phyloP scores from a whole-genome alignment of 1,284 basidiomycete species.

The Austropuccinia psidii region DNA sequence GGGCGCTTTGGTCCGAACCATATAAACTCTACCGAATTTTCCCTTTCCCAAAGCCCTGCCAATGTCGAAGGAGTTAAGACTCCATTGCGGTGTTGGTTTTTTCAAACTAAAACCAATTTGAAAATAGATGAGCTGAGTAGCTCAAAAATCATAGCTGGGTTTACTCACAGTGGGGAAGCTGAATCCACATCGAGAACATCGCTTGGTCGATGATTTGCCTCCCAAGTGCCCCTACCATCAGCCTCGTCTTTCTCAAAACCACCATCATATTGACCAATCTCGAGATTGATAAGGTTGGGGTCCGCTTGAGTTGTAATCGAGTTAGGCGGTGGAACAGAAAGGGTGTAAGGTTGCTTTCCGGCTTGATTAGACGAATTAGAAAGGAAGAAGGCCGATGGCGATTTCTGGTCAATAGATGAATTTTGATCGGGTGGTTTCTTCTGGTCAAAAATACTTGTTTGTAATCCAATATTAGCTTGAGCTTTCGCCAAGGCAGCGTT shows the following conservation, averaged over 20 bases:
- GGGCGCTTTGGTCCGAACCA: constrained; percentile 82
- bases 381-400: background rate
- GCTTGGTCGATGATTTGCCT: constrained; percentile 22
- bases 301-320: too few species aligned
- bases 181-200: constrained; percentile 31
- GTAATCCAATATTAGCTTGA: constrained; percentile 26
- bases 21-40: constrained; percentile 97
- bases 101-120: constrained; percentile 10
- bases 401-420: background rate
- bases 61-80: constrained; percentile 79
- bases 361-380: constrained; percentile 4
- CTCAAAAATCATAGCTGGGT: background rate
- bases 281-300: constrained; percentile 37
- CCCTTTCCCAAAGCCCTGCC: constrained; percentile 94
- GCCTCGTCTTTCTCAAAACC: constrained; percentile 47
- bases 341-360: constrained; percentile 24
- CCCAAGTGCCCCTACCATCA: constrained; percentile 43
- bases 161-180: constrained; percentile 22
- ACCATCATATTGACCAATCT: constrained; percentile 47
- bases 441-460: constrained; percentile 21
- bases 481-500: constrained; percentile 4
- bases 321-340: constrained; percentile 3
- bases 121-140: background rate
- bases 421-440: constrained; percentile 10
- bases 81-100: constrained; percentile 56